Evolutionary conservation across 1,139 yeast species (phyloP).

Genomic region (Kurtzmaniella quercitrusa): DNA sequence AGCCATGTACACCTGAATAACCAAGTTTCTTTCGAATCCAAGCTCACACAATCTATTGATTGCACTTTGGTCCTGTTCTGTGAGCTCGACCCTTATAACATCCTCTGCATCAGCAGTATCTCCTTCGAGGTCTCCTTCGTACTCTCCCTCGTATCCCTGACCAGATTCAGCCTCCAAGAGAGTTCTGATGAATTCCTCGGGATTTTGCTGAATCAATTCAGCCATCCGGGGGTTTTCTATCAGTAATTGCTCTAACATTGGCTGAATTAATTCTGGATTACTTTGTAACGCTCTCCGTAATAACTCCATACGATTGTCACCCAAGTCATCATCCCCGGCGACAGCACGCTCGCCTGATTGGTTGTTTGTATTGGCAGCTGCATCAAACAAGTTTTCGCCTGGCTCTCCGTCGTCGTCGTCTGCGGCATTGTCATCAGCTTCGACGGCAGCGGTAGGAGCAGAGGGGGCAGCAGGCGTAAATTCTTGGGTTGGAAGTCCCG

Average conservation of each 20-base stretch:
- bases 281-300: slow-evolving; percentile 77
- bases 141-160: slow-evolving; percentile 36
- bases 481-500: slow-evolving; percentile 73
- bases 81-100: slow-evolving; percentile 54
- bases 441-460: slow-evolving; percentile 21
- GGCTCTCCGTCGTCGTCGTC: slow-evolving; percentile 21
- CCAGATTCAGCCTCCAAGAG: slow-evolving; percentile 59
- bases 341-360: slow-evolving; percentile 25
- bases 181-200: slow-evolving; percentile 78
- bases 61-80: slow-evolving; percentile 85
- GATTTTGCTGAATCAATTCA: slow-evolving; percentile 74
- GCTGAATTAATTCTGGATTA: slow-evolving; percentile 87
- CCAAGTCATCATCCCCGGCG: slow-evolving; percentile 14
- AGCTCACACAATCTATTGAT: slow-evolving; percentile 83
- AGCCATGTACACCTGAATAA: slow-evolving; percentile 92
- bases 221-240: slow-evolving; percentile 86
- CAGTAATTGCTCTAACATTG: slow-evolving; percentile 77
- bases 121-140: slow-evolving; percentile 31
- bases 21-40: slow-evolving; percentile 86
- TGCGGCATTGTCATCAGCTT: slow-evolving; percentile 20
- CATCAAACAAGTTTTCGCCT: slow-evolving; percentile 60
- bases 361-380: slow-evolving; percentile 56
- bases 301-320: slow-evolving; percentile 53
- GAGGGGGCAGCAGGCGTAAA: slow-evolving; percentile 19
- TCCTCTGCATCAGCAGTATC: slow-evolving; percentile 36